phyloP scores from a whole-genome alignment of 2,329 filamentous ascomycete genomes.

The Fusarium pseudonygamai region DNA sequence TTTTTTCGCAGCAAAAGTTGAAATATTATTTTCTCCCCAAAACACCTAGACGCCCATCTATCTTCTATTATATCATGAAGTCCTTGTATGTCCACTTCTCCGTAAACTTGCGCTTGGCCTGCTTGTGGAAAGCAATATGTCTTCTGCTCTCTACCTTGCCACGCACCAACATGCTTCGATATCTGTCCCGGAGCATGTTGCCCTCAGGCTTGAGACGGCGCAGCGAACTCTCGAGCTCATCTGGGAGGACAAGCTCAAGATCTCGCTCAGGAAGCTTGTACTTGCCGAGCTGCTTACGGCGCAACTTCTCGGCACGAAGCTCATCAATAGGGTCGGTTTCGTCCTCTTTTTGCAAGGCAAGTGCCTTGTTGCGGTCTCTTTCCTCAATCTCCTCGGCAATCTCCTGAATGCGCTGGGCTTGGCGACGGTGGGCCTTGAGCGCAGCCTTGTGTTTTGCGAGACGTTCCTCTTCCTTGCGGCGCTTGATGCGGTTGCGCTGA shows the following conservation, averaged over 20 bases:
- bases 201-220: slow-evolving; percentile 90
- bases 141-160: slow-evolving; percentile 89
- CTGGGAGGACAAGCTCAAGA: slow-evolving; percentile 81
- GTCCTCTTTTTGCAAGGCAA: slow-evolving; percentile 52
- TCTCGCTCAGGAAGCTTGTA: slow-evolving; percentile 78
- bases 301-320: slow-evolving; percentile 70
- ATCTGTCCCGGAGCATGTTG: slow-evolving; percentile 92
- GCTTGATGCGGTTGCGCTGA: slow-evolving; percentile 88
- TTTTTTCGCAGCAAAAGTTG: slow-evolving; percentile 17
- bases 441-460: slow-evolving; percentile 78
- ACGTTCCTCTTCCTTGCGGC: slow-evolving; percentile 87
- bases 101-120: slow-evolving; percentile 80
- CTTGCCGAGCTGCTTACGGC: slow-evolving; percentile 79
- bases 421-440: slow-evolving; percentile 76
- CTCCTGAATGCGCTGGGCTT: slow-evolving; percentile 76
- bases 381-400: slow-evolving; percentile 71
- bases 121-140: slow-evolving; percentile 82
- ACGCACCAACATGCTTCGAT: slow-evolving; percentile 85
- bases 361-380: slow-evolving; percentile 61
- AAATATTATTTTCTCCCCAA: slow-evolving; percentile 36
- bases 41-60: slow-evolving; percentile 18
- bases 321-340: slow-evolving; percentile 62
- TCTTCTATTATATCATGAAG: slow-evolving; percentile 60
- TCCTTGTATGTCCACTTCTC: slow-evolving; percentile 99
- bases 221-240: slow-evolving; percentile 85